A percentile compares a stretch with the other conserved stretches of the same genome.
Evolutionary conservation across 1,284 basidiomycete species (phyloP).

Genomic region (Naganishia sp.): DNA sequence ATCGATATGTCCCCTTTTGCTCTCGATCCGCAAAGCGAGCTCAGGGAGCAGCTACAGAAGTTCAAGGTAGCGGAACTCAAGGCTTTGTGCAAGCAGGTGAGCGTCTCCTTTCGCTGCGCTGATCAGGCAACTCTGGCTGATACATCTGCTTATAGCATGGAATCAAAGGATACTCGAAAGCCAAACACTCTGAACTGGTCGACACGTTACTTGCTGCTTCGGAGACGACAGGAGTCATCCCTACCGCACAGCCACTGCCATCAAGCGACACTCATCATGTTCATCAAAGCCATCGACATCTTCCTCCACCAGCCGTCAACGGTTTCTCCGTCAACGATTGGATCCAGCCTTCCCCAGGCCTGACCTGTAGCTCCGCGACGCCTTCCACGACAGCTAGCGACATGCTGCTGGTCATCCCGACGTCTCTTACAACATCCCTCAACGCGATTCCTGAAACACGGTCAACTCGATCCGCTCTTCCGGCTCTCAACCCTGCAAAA

Average conservation of each 20-base stretch:
- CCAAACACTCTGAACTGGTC: background rate
- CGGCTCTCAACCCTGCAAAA: background rate
- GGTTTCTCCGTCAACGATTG: no score
- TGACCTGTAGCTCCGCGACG: no score
- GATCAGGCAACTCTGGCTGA: background rate
- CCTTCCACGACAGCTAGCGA: background rate
- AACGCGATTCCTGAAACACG: no score
- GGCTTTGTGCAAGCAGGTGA: conserved; percentile 17
- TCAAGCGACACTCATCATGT: background rate
- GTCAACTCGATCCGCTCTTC: background rate
- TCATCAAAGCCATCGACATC: background rate
- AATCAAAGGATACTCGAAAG: conserved; percentile 5
- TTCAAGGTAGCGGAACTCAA: conserved; percentile 9
- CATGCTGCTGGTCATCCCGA: background rate
- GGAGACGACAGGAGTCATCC: background rate
- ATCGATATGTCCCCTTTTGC: no score
- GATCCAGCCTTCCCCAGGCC: no score
- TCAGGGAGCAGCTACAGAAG: background rate
- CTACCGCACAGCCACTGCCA: no score
- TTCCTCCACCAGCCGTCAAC: no score
- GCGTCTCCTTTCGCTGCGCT: background rate
- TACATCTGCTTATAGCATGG: background rate
- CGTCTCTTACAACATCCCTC: background rate
- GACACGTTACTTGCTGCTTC: background rate
- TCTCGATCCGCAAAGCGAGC: background rate